Evolutionary conservation across 768 basidiomycete species (phyloP), one percentile per base, ranked within the genome.

Genomic region (Lyophyllum decastes): DNA sequence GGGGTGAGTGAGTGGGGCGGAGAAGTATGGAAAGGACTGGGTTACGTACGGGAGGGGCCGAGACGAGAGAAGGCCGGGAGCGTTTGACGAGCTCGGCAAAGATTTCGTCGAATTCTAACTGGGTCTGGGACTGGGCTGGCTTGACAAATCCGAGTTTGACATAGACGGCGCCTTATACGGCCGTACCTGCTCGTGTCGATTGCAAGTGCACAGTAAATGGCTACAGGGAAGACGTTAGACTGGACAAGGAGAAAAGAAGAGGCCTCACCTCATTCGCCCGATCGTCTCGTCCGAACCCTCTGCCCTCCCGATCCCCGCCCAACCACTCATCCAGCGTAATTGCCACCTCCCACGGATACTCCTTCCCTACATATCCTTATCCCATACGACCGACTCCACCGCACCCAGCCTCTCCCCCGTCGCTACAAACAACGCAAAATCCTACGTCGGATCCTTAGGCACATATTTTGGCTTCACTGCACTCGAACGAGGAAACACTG

Each of bases 371-470:
- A 92, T 77, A 72, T 98, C 95, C 76, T 89, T 94, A 73, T 95
- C 94, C 95, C 96, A 99, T 0, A 95, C 80, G 12, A 97, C 87
- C 30, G 94, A 76, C 72, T 98, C 95, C 43, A 98, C 64, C 2
- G 82, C 85, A 33, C 90, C 89, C 5, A 92, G 79, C 45, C 78
- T 77, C 63, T 90, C 89, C 0, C 87, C 87, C 25, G 90, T 80
- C 14, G 87, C 89, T 17, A 89, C 78, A 63, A 90, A 92, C 17
- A 97, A 79, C 0, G 94, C 90, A 64, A 95, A 93, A 57, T 96
- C 92, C 69, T 95, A 98, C 0, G 93, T 95, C 10, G 92, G 87
- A 64, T 90, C 85, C 59, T 86, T 86, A 9, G 86, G 60, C 0
- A 76, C 61, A 61, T 83, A 96, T 1, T 73, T 68, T 0, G 94